Conservation (phyloP, 2,329 filamentous ascomycete genomes). For the Sporothrix variecibatus region DNA sequence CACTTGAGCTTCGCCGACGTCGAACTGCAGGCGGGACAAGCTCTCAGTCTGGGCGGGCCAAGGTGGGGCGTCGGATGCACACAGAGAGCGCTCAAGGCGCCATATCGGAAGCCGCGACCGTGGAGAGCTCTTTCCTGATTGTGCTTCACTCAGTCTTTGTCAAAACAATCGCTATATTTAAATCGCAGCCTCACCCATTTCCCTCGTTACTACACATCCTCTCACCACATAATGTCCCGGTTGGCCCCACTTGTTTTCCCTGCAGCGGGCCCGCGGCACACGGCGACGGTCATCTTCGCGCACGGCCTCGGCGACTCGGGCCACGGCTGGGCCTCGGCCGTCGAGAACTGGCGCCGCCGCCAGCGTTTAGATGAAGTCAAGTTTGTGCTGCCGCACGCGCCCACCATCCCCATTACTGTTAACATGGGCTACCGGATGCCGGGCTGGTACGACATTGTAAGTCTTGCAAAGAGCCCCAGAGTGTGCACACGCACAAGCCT, state of each 20-base stretch:
- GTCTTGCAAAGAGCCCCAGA: slow-evolving; percentile 25
- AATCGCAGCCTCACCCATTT: neutral
- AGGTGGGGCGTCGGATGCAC: slow-evolving; percentile 7
- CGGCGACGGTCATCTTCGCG: slow-evolving; percentile 90
- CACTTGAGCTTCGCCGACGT: neutral
- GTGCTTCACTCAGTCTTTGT: neutral
- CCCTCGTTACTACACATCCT: neutral
- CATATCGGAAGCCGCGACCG: neutral
- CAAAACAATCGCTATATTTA: neutral
- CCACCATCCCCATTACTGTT: slow-evolving; percentile 77
- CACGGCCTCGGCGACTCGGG: slow-evolving; percentile 89
- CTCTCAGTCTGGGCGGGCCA: neutral
- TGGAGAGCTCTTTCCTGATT: neutral
- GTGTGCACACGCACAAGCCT: neutral
- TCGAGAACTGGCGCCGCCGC: slow-evolving; percentile 82
- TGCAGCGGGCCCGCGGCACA: slow-evolving; percentile 73
- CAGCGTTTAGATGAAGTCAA: slow-evolving; percentile 84
- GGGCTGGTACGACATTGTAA: slow-evolving; percentile 81
- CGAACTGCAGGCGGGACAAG: neutral
- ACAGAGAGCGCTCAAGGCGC: neutral
- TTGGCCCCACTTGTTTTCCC: slow-evolving; percentile 68
- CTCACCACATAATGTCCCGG: slow-evolving; percentile 21
- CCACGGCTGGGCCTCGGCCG: slow-evolving; percentile 75
- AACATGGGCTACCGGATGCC: slow-evolving; percentile 75
- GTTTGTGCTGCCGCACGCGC: slow-evolving; percentile 92